phyloP scores from a whole-genome alignment of 495 filamentous ascomycete species.

The Aspergillus sclerotiicarbonarius region DNA sequence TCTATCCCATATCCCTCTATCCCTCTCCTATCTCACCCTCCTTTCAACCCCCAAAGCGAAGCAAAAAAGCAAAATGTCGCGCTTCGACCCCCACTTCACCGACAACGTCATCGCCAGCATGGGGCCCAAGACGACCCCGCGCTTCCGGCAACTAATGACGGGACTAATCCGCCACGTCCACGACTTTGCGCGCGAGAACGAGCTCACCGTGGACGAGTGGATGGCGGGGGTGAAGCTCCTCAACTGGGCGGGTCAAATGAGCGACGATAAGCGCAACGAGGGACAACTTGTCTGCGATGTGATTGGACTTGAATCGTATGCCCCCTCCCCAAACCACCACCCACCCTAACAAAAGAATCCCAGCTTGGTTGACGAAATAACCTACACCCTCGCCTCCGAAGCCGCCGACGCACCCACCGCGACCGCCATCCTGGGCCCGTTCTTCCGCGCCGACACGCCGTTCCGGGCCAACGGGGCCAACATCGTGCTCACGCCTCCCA shows the following conservation, averaged over 20 bases:
- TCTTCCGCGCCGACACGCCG: constrained; percentile 71
- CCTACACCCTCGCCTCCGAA: constrained; percentile 57
- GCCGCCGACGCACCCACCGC: constrained; percentile 56
- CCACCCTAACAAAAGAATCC: constrained; percentile 1
- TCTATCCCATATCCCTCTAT: background rate
- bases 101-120: constrained; percentile 68
- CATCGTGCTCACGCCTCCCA: constrained; percentile 55
- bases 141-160: constrained; percentile 45
- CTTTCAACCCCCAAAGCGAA: background rate
- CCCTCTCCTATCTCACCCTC: background rate
- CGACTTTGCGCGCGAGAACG: constrained; percentile 50
- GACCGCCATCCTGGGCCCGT: constrained; percentile 73
- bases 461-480: constrained; percentile 59
- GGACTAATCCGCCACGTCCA: constrained; percentile 45
- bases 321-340: constrained; percentile 5
- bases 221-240: constrained; percentile 53
- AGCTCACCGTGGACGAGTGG: constrained; percentile 48
- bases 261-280: constrained; percentile 68
- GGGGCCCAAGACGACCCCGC: constrained; percentile 61
- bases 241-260: constrained; percentile 73
- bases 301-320: constrained; percentile 66
- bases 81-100: constrained; percentile 62
- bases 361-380: constrained; percentile 73
- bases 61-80: constrained; percentile 25
- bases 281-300: constrained; percentile 70